Evolutionary conservation across 371 early-diverging fungal species (phyloP), one percentile per base, ranked within the genome.

Genomic region (Mortierella sp.): DNA sequence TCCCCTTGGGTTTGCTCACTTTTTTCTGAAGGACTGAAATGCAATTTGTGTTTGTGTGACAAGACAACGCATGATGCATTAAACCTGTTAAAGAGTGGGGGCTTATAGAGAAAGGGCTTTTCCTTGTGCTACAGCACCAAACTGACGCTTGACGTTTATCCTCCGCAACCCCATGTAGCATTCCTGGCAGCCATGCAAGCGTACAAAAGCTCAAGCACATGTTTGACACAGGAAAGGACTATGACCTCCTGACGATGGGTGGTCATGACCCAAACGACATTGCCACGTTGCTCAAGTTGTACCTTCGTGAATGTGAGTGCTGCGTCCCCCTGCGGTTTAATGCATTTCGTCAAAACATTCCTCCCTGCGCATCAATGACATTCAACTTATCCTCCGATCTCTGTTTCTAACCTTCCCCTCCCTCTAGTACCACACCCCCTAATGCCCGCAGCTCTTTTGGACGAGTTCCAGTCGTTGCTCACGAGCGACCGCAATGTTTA

Each of bases 231-330:
- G 77, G 77, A 29, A 56, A 39, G 61, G 77, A 76, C 29, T 65
- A 65, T 31, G 44, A 76, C 57, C 55, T 76, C 24, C 24, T 76
- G 28, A 49, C 57, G 22, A 69, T 69, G 65, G 70, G 62, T 34
- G 65, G 45, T 1, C 60, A 65, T 22, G 70, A 76, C 19, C 63
- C 77, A 41, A 69, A 69, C 37, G 77, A 76, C 29, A 76, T 76
- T 69, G 77, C 77, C 19, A 76, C 77, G 9, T 52, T 76, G n/a
- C 47, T 76, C 22, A 76, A 76, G 54, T 39, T 76, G n/a, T 76
- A 76, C 47, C 66, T 76, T 8, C 69, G 77, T 13, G 77, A 76
- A 58, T 46, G 77, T 76, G 50, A 76, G 77, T 62, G 12, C 34
- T 10, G 10, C 10, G 4, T 10, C 4, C 10, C 34, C 10, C 34